Base-by-base conservation (phyloP, 495 filamentous ascomycete species). In the Hypoxylon perforatum region DNA sequence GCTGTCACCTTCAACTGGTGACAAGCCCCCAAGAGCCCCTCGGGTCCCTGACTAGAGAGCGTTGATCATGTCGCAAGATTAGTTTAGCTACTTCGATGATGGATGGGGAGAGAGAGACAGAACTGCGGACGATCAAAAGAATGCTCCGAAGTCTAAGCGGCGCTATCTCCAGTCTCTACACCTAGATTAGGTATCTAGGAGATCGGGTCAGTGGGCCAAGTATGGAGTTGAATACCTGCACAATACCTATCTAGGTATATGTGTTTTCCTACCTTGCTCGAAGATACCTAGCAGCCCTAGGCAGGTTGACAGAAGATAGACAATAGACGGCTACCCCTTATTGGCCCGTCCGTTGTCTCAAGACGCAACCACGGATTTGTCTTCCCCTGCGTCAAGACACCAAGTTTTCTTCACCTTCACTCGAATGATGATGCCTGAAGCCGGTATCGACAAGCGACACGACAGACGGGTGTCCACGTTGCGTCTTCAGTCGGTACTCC, bases 391-490 rank as follows among this genome's bases (percentile, higher is more conserved):
- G 28, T 61, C 60, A 23, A 53, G 33, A 52, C 22, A 57, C 10
- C 18, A 36, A 63, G 17, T 9, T 57, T 39, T 46, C 14, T 60
- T 38, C 56, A 38, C 36, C 14, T 60, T 38, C 56, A 38, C 36
- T 56, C 35, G 50, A 52, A 45, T 23, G 23, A 59, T 39, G 49
- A 55, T 67, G 48, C 41, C 55, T 38, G 35, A 58, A 50, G 36
- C 44, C 50, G 49, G 30, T 35, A 38, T 35, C 61, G 45, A 46
- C 57, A 69, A 64, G 61, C 60, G 66, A 61, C 66, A 69, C 66
- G 66, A 61, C 56, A 69, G 60, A 61, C 51, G 56, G 66, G 61
- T 55, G 61, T 57, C 61, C 66, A 69, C 66, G 66, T 69, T 61
- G 65, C 50, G 11, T 17, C 10, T 45, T 18, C 52, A 62, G 41